Base-by-base conservation (phyloP, 768 basidiomycete species). In the Cubamyces sp. region DNA sequence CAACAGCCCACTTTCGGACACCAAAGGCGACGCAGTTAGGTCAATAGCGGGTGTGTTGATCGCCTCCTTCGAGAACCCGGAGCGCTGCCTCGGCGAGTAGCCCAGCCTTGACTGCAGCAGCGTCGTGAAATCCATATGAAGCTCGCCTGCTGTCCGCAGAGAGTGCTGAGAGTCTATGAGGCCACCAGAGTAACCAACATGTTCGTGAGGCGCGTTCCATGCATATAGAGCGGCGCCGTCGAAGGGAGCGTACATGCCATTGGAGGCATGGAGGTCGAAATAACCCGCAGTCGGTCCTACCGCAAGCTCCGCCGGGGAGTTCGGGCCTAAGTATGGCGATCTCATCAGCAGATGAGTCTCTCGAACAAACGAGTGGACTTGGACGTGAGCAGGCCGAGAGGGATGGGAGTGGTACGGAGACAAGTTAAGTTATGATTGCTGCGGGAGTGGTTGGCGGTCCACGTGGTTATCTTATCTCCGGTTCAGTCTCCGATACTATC, bases 81-180 rank as follows among this genome's bases (percentile, higher is more conserved):
- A 25, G 41, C 68, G 65, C 34, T 62, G 64, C 8, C 68, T 58
- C n/a, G 68, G 68, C 14, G 67, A 68, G n/a, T 56, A 64, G 18
- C 30, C 56, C 19, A 48, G 39, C 15, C 51, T 50, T 3, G 61
- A 57, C 37, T 48, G 61, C 21, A 56, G 49, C 23, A 37, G 19
- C 8, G 51, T 52, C 14, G 50, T n/a, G 19, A 42, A 53, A 39
- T 63, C 62, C 62, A 48, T 63, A 39, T 45, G 40, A 5, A 37
- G 23, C 56, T 40, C 55, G 42, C 25, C 21, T 49, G 48, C 47
- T 5, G 34, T 34, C 8, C 5, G 9, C 26, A 4, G 18, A 12
- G 39, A 11, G n/a, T 19, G 25, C 43, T 62, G 55, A 14, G 48
- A 21, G 11, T 58, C 40, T 8, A 48, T 34, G 14, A 39, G n/a